Base-by-base conservation (phyloP, 169 alveolate genomes). In the Pseudocohnilembus persalinus region DNA sequence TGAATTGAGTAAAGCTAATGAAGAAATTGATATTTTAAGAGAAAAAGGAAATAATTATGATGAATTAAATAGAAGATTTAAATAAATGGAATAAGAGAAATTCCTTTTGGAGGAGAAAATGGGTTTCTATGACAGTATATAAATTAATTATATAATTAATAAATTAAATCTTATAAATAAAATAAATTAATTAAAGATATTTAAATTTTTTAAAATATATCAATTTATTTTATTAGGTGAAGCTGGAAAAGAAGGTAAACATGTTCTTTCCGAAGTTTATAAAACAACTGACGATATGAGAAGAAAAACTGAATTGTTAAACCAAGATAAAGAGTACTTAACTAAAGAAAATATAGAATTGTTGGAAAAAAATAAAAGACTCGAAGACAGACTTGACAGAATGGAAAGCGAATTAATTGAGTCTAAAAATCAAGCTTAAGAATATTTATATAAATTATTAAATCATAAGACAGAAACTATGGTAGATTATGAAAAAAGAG, bases 311-410 rank as follows among this genome's bases (percentile, higher is more conserved):
- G 97, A 94, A 78, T 73, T 94, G 27, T 65, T 92, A 30, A 82
- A 75, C 79, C 85, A 91, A 87, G 97, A 94, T 76, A 94, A 94
- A 82, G 86, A 89, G 24, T 94, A 88, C 82, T 81, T 94, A 29
- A 81, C 94, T 20, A 90, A 93, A 68, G 95, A 94, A 84, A 91
- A 89, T 81, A 85, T 87, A 26, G 68, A 85, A 65, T 72, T 92
- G 1, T 83, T 83, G 16, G 97, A 94, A 34, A 88, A 91, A 74
- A 85, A 82, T 34, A 91, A 92, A 79, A 75, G 96, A 64, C 86
- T 92, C 26, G 97, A 94, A 74, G 97, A 94, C 83, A 83, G 90
- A 84, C 83, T 89, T 25, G 96, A 94, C 78, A 89, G 94, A 80
- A 81, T 90, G 11, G 94, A 94, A 79, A 89, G 85, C 16, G 97